Evolutionary conservation across 2,329 filamentous ascomycete genomes (phyloP), one percentile per base, ranked within the genome.

Genomic region (Ascochyta viciae-villosae): DNA sequence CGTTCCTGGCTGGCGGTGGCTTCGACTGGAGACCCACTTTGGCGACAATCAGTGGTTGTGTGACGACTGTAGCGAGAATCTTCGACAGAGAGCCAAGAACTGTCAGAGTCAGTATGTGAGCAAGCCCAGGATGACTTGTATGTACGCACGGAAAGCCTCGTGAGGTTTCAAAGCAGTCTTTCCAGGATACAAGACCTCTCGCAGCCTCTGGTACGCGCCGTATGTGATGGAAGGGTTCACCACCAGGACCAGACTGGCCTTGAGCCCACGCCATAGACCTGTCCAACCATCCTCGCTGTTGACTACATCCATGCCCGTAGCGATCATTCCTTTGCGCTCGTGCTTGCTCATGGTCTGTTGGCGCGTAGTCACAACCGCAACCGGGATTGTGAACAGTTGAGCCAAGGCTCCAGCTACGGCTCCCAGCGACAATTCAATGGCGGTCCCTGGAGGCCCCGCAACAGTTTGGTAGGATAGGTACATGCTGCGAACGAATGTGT

Each of bases 181-280:
- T 26, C 88, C 89, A 0, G 91, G 89, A 75, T 92, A 98, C 24
- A 97, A 67, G 9, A 86, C 67, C 33, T 89, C 88, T 77, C 90
- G 90, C 64, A 98, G 80, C 64, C 93, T 87, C 80, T 99, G 93
- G 72, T 98, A 99, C 50, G 93, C 92, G 49, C 95, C 95, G 69
- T 99, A 99, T 42, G 95, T 99, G 75, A 99, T 99, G 42, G 93
- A 91, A 10, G 95, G 95, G 75, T 99, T 99, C 58, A 98, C 86
- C 10, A 98, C 94, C 56, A 99, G 84, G 27, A 99, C 94, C 73
- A 99, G 83, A 76, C 93, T 97, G 50, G 95, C 95, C 80, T 97
- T 97, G 66, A 99, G 79, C 8, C 95, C 95, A 76, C 94, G 89
- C 95, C 95, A 99, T 39, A 99, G 83, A 13, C 95, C 95, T 22